Percentiles rank a stretch among this genome's conserved stretches.
Conservation (phyloP, 345 rosid species). For the Salix exigua region DNA sequence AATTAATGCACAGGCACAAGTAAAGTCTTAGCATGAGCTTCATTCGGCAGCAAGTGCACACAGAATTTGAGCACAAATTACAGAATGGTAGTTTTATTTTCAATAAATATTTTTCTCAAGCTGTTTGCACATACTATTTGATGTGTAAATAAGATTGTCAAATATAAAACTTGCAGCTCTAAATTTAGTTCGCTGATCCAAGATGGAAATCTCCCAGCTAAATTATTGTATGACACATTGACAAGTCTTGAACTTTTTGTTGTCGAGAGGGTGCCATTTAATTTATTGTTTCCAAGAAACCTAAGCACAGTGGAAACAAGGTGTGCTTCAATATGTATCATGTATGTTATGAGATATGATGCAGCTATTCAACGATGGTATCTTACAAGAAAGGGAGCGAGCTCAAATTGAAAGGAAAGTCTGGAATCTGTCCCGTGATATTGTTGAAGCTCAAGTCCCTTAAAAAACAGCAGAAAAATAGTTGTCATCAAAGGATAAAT, state of each 20-base stretch:
- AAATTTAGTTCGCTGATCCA: slow-evolving; percentile 48
- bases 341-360: background rate
- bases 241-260: slow-evolving; percentile 40
- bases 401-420: slow-evolving; percentile 35
- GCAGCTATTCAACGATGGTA: slow-evolving; percentile 3
- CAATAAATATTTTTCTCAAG: background rate
- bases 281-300: slow-evolving; percentile 55
- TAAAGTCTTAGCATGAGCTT: slow-evolving; percentile 5
- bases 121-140: no score
- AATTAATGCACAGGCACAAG: slow-evolving; percentile 50
- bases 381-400: slow-evolving; percentile 51
- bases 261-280: slow-evolving; percentile 54
- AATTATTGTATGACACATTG: slow-evolving; percentile 62
- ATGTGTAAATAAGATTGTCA: no score
- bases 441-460: slow-evolving; percentile 69
- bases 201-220: slow-evolving; percentile 61
- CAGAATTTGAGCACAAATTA: background rate
- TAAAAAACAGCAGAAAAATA: background rate
- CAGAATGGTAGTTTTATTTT: background rate
- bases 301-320: slow-evolving; percentile 37
- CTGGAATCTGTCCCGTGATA: slow-evolving; percentile 38
- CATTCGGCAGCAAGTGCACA: background rate
- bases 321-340: background rate
- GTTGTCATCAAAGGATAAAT: background rate
- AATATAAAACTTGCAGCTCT: slow-evolving; percentile 40